Evolutionary conservation across 1,284 basidiomycete genomes (phyloP), one percentile per base, ranked within the genome.

Genomic region (Quambalaria eucalypti): DNA sequence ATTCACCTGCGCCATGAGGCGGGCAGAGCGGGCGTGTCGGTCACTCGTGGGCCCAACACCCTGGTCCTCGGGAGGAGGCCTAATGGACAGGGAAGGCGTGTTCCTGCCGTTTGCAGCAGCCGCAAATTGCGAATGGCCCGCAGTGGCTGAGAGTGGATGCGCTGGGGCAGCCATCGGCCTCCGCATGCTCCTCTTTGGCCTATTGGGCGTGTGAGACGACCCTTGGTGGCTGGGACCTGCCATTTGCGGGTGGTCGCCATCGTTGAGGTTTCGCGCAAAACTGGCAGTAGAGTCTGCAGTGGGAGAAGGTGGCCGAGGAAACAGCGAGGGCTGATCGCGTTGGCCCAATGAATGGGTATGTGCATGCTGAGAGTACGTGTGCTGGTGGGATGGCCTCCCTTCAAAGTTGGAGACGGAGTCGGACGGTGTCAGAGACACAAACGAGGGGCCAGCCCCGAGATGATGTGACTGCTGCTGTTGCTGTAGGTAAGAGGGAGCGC

Each of bases 371-470:
- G n/a, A n/a, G n/a, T n/a, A n/a, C n/a, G n/a, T n/a, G 6, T 14
- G 19, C 44, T 10, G 21, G 16, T 47, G 44, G 19, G 21, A 16
- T 28, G 50, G 38, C 23, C 59, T 57, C 2, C 59, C 61, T 30
- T 66, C 60, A 29, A 56, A 57, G 31, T 64, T 62, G 12, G 61
- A 63, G 26, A 61, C 59, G 25, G 61, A 62, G 51, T 68, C 64
- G 5, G 64, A 62, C 0, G 66, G 64, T 4, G 61, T 54, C n/a
- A 62, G 60, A 26, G 57, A 59, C 28, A 60, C 60, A 39, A 53
- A 66, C 0, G 61, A 66, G 5, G 59, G 56, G 2, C 62, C 61
- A 6, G 57, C 55, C 12, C 64, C 61, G 1, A 57, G 53, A 26
- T 51, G n/a, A 21, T 48, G 28, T 28, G 9, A 16, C 31, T 33